A percentile compares a stretch with the other conserved stretches of the same genome.
Evolutionary conservation across 176 grass and related monocot species (phyloP).

Genomic region (Dactylis glomerata): DNA sequence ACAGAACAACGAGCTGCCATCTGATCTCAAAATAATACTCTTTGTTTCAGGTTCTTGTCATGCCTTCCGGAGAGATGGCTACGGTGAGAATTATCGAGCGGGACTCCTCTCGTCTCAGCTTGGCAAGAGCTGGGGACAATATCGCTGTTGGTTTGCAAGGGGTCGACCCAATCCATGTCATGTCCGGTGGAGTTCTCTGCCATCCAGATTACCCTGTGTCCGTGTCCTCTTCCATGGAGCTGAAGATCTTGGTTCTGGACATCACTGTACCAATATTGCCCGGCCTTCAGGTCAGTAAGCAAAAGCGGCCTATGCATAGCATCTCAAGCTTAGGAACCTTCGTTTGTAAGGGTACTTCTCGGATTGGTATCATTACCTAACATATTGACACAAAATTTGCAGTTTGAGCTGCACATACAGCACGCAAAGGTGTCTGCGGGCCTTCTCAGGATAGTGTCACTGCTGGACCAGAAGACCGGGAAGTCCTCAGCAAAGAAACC

Average conservation of each 20-base stretch:
- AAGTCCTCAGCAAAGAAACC: conserved; percentile 46
- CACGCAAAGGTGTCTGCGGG: conserved; percentile 65
- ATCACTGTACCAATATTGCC: conserved; percentile 60
- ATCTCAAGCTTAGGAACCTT: not conserved
- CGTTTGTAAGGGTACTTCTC: not conserved
- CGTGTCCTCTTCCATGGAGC: conserved; percentile 54
- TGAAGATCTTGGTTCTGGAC: conserved; percentile 78
- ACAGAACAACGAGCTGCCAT: not conserved
- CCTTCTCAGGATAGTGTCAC: conserved; percentile 49
- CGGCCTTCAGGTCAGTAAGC: conserved; percentile 60
- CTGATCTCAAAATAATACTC: not conserved
- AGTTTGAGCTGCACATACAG: conserved; percentile 82
- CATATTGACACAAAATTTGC: not conserved
- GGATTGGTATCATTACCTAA: not conserved
- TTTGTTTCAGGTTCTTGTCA: conserved; percentile 59
- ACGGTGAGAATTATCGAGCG: conserved; percentile 52
- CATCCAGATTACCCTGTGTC: conserved; percentile 64
- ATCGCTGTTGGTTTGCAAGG: conserved; percentile 66
- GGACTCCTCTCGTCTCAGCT: conserved; percentile 45
- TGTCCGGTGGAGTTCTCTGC: conserved; percentile 62
- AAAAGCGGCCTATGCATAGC: not conserved
- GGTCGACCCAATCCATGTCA: conserved; percentile 46
- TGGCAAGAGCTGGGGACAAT: conserved; percentile 73
- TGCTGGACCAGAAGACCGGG: conserved; percentile 78
- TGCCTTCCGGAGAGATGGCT: conserved; percentile 63